These are phyloP conservation scores for Boletus rufocinnamomeus DNA, from an alignment of 768 basidiomycete species.

Conservation along the genomic window DNA sequence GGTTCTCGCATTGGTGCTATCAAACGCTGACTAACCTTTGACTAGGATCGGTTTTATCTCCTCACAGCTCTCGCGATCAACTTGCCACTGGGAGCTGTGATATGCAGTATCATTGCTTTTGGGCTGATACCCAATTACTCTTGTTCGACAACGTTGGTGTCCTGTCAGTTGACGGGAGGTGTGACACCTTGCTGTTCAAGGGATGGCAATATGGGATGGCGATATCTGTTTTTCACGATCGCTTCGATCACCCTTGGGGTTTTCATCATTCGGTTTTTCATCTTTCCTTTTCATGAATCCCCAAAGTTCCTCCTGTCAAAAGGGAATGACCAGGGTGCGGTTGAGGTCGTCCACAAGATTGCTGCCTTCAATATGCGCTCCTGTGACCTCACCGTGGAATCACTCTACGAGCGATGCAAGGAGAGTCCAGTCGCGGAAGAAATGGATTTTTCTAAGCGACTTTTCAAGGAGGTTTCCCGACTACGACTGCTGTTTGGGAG, in stretches of 20 bases:
- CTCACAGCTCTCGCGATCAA: conserved; percentile 16
- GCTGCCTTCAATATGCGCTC: too few relatives aligned
- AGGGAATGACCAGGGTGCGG: too few relatives aligned
- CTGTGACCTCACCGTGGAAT: too few relatives aligned
- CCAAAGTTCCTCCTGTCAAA: too few relatives aligned
- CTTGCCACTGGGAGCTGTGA: background rate
- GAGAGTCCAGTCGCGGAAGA: background rate
- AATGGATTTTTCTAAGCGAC: background rate
- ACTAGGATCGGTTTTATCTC: conserved; percentile 18
- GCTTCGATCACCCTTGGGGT: background rate
- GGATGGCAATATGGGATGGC: conserved; percentile 23
- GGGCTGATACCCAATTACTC: conserved; percentile 18
- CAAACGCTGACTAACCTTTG: background rate
- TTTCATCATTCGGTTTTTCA: too few relatives aligned
- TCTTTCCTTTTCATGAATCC: too few relatives aligned
- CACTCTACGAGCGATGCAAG: too few relatives aligned
- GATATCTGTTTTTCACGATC: conserved; percentile 15
- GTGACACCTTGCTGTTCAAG: conserved; percentile 19
- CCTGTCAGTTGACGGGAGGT: conserved; percentile 17
- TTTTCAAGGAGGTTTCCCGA: conserved; percentile 8
- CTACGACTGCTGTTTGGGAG: too few relatives aligned
- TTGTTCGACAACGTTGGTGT: conserved; percentile 11
- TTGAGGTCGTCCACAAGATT: too few relatives aligned
- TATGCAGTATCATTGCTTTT: conserved; percentile 6
- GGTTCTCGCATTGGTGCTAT: too few relatives aligned